Conservation (phyloP, 306 rosid genomes). For the Cucumis hystrix region DNA sequence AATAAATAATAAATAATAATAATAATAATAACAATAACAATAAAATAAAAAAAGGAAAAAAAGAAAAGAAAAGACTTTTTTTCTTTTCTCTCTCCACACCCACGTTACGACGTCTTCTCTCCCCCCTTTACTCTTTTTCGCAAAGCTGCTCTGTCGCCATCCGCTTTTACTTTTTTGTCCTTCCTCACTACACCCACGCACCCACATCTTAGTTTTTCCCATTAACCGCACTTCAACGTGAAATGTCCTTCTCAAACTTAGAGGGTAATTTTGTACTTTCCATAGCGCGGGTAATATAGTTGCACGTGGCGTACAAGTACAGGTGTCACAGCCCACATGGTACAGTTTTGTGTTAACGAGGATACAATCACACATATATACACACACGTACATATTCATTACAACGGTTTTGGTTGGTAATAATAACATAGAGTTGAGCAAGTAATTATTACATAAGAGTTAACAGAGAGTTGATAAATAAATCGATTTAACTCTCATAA, state of each 20-base stretch:
- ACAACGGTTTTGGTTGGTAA: no score
- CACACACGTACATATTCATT: no score
- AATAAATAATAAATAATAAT: not conserved
- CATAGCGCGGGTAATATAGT: not conserved
- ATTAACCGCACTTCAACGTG: not conserved
- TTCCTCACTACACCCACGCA: not conserved
- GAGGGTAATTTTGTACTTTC: not conserved
- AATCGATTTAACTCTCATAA: no score
- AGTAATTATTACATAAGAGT: no score
- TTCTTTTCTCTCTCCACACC: not conserved
- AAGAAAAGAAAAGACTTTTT: not conserved
- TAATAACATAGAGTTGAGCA: no score
- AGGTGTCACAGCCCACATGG: constrained; percentile 2
- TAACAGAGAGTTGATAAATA: no score
- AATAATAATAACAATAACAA: not conserved
- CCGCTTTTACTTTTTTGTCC: not conserved
- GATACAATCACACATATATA: not conserved
- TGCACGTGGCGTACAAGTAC: constrained; percentile 1
- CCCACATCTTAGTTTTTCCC: not conserved
- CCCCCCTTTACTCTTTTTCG: not conserved
- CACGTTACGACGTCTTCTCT: not conserved
- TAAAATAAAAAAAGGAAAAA: no score
- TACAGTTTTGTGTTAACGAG: not conserved
- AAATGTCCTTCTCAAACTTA: not conserved
- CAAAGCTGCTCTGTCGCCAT: constrained; percentile 3